Evolutionary conservation across 1,284 basidiomycete genomes (phyloP).

Genomic region (Phylloporus gajari): DNA sequence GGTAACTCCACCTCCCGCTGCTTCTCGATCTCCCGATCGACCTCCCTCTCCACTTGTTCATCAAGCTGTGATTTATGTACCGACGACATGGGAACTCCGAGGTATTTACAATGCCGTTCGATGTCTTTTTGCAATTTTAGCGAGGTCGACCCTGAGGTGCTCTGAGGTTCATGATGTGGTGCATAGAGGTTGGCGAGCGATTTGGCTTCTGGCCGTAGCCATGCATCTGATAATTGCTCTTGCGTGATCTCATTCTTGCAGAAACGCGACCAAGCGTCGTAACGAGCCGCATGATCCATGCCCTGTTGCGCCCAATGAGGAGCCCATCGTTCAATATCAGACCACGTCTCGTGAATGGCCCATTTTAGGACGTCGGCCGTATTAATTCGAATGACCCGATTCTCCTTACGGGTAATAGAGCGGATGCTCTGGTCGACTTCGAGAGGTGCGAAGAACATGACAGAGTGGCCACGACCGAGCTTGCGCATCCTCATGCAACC

Average conservation of each 20-base stretch:
- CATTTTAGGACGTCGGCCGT: slow-evolving; percentile 5
- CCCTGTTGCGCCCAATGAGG: slow-evolving; percentile 61
- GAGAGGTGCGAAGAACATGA: slow-evolving; percentile 59
- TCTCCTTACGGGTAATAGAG: slow-evolving; percentile 23
- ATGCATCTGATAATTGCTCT: slow-evolving; percentile 32
- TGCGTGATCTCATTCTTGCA: slow-evolving; percentile 3
- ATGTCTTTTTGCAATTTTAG: slow-evolving; percentile 21
- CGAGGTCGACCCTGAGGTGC: not conserved
- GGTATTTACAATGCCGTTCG: too few species aligned
- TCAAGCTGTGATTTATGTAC: slow-evolving; percentile 38
- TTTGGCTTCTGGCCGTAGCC: slow-evolving; percentile 51
- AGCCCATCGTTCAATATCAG: slow-evolving; percentile 46
- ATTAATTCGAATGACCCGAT: slow-evolving; percentile 27
- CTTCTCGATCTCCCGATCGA: slow-evolving; percentile 35
- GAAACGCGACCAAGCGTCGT: slow-evolving; percentile 41
- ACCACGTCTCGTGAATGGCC: slow-evolving; percentile 5
- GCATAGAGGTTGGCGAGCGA: slow-evolving; percentile 50
- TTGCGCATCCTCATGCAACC: slow-evolving; percentile 61
- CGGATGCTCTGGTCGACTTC: slow-evolving; percentile 56
- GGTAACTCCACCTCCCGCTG: slow-evolving; percentile 52
- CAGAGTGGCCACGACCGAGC: slow-evolving; percentile 57
- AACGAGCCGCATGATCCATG: slow-evolving; percentile 48
- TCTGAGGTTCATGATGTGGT: too few species aligned
- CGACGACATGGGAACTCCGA: not conserved
- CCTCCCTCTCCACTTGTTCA: slow-evolving; percentile 61